phyloP scores from a whole-genome alignment of 345 rosid species.

The Litchi chinensis region DNA sequence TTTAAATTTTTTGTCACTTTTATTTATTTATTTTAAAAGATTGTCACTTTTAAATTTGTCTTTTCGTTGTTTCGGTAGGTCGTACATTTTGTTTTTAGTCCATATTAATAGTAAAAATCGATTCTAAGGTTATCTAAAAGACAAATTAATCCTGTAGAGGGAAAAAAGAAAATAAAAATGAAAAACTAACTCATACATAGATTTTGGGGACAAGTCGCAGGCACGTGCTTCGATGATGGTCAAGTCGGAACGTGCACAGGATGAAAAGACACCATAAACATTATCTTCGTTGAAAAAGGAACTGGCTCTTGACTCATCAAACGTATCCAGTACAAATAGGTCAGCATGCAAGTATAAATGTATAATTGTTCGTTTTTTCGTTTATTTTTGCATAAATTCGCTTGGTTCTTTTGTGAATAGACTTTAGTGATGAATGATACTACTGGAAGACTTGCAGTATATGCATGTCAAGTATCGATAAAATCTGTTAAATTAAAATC shows the following conservation, averaged over 20 bases:
- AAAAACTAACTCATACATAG: no score
- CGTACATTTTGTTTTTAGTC: no score
- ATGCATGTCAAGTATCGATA: not conserved
- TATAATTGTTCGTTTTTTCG: not conserved
- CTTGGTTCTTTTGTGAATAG: no score
- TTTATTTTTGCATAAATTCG: not conserved
- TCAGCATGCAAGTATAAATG: not conserved
- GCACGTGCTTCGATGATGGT: not conserved
- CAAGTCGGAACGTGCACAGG: not conserved
- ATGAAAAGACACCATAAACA: not conserved
- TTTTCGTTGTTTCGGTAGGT: no score
- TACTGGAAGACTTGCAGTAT: not conserved
- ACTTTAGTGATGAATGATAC: not conserved
- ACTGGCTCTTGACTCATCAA: not conserved
- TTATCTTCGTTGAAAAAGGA: not conserved
- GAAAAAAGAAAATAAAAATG: no score
- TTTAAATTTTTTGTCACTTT: no score
- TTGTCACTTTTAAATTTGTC: no score
- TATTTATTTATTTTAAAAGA: no score
- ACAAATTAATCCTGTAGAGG: no score
- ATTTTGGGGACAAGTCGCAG: not conserved
- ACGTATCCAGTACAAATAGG: not conserved
- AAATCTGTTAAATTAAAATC: no score
- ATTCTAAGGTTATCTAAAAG: no score
- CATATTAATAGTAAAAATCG: no score